Percentiles rank a stretch among this genome's conserved stretches.
phyloP scores from a whole-genome alignment of 352 stramenopile genomes.

The Lagenidium sp. region DNA sequence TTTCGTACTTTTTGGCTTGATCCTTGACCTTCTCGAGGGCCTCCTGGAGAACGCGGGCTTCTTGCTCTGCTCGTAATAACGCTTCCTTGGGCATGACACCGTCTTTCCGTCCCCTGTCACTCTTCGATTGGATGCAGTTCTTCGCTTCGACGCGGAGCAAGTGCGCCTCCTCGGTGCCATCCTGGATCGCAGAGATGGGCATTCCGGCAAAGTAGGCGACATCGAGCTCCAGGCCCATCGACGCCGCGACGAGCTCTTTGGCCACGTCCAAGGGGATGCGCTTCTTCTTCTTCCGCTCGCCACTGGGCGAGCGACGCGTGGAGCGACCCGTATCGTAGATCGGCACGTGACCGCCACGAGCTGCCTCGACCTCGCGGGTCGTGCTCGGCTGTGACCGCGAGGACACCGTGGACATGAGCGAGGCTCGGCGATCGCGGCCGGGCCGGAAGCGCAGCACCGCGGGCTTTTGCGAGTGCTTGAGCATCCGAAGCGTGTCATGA shows the following conservation, averaged over 20 bases:
- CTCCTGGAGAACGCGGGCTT: slow-evolving; percentile 70
- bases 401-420: slow-evolving; percentile 47
- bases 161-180: slow-evolving; percentile 71
- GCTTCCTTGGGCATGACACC: slow-evolving; percentile 53
- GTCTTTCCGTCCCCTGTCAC: slow-evolving; percentile 21
- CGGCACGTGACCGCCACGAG: slow-evolving; percentile 37
- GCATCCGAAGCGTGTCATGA: slow-evolving; percentile 77
- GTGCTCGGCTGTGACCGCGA: slow-evolving; percentile 49
- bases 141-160: slow-evolving; percentile 76
- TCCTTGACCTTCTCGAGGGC: slow-evolving; percentile 77
- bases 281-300: slow-evolving; percentile 63
- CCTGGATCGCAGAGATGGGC: slow-evolving; percentile 60
- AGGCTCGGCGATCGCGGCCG: slow-evolving; percentile 39
- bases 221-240: slow-evolving; percentile 59
- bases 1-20: slow-evolving; percentile 82
- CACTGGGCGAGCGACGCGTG: slow-evolving; percentile 4
- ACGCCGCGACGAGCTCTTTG: slow-evolving; percentile 69
- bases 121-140: slow-evolving; percentile 58
- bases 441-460: slow-evolving; percentile 74
- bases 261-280: slow-evolving; percentile 75
- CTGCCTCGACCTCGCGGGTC: slow-evolving; percentile 24
- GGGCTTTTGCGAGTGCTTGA: slow-evolving; percentile 82
- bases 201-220: slow-evolving; percentile 65
- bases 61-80: slow-evolving; percentile 51
- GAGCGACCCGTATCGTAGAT: slow-evolving; percentile 31